Percentiles rank a stretch among this genome's conserved stretches.
phyloP scores from a whole-genome alignment of 1,284 basidiomycete genomes.

The Ustilago trichophora region DNA sequence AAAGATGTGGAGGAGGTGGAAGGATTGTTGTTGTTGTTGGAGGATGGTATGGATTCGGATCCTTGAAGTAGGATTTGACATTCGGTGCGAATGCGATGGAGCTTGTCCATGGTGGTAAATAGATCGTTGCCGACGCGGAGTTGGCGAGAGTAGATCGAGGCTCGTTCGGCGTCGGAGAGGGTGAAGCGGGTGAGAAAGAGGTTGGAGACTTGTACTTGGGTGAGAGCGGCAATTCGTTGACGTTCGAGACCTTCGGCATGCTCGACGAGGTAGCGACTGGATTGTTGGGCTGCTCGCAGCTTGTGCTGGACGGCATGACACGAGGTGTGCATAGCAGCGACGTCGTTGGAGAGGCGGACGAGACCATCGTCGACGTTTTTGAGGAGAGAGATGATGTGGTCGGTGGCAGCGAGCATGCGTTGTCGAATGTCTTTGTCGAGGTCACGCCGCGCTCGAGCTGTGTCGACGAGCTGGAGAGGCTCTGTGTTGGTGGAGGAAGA shows the following conservation, averaged over 20 bases:
- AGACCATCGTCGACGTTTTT: constrained; percentile 81
- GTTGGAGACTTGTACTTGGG: constrained; percentile 75
- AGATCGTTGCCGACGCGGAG: constrained; percentile 78
- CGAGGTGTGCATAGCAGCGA: constrained; percentile 28
- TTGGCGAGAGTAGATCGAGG: constrained; percentile 80
- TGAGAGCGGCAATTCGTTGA: constrained; percentile 23
- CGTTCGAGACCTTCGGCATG: constrained; percentile 38
- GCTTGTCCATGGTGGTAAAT: constrained; percentile 86
- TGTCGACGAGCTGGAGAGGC: constrained; percentile 23
- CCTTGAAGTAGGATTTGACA: constrained; percentile 88
- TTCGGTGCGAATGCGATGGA: constrained; percentile 81
- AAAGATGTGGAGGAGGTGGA: constrained; percentile 73
- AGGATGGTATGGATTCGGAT: constrained; percentile 78
- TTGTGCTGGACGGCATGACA: constrained; percentile 36
- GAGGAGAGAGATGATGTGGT: constrained; percentile 81
- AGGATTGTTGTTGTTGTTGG: constrained; percentile 72
- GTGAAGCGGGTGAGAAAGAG: constrained; percentile 87
- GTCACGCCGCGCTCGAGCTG: constrained; percentile 76
- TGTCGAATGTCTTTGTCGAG: constrained; percentile 84
- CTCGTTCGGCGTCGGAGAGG: constrained; percentile 77
- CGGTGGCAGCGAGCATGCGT: constrained; percentile 80
- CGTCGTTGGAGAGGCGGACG: constrained; percentile 29
- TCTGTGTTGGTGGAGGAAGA: neutral
- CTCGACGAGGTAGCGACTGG: constrained; percentile 45
- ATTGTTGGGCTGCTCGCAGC: constrained; percentile 16